phyloP scores from a whole-genome alignment of 78 protist species.

The Blattamonas nauphoetae region DNA sequence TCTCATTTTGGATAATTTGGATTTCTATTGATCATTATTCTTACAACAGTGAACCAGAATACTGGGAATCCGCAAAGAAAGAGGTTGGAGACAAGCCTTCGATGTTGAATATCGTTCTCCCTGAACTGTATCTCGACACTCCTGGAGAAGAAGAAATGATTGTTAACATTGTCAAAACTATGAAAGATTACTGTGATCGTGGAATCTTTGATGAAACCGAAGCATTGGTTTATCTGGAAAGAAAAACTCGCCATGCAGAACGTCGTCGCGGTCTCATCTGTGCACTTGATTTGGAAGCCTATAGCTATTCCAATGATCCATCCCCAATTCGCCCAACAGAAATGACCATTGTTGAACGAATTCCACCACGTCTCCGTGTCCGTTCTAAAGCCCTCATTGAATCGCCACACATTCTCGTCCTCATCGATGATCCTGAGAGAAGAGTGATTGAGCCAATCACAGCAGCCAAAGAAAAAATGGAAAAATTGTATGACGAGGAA shows the following conservation, averaged over 20 bases:
- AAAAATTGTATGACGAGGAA: conserved; percentile 1
- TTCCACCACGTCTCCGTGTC: not conserved
- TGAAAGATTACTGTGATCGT: not conserved
- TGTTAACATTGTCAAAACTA: not conserved
- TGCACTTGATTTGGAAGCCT: conserved; percentile 2
- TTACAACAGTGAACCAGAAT: not conserved
- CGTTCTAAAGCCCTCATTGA: not conserved
- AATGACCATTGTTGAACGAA: not conserved
- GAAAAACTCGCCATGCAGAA: not conserved
- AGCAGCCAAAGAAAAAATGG: not conserved
- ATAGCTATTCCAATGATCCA: not conserved
- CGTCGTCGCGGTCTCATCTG: not conserved
- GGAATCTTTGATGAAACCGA: not conserved
- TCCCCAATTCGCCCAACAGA: conserved; percentile 8
- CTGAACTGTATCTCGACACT: not conserved
- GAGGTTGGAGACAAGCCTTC: conserved; percentile 1
- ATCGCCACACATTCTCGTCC: conserved; percentile 11
- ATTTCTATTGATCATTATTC: not conserved
- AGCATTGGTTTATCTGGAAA: not conserved
- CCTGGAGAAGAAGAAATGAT: conserved; percentile 1
- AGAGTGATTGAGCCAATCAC: not conserved
- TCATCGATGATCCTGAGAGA: not conserved
- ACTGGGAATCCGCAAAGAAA: not conserved
- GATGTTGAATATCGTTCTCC: not conserved
- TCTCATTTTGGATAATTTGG: no score